Conservation (phyloP, 75 land plant species). For the Selaginella moellendorffii region DNA sequence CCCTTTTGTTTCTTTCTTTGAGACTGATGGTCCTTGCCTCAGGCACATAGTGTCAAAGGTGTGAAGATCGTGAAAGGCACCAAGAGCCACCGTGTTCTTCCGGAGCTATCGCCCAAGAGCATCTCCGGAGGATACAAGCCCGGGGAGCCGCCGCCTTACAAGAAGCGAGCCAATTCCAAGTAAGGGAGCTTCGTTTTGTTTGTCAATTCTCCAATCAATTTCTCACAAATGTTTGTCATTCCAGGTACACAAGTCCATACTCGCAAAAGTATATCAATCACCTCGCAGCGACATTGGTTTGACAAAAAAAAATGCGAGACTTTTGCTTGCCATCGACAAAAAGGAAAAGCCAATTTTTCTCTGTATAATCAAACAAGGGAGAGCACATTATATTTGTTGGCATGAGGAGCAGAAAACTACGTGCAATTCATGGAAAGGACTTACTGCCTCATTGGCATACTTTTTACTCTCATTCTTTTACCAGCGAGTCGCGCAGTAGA, state of each 20-base stretch:
- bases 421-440: too few relatives aligned
- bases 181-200: conserved; percentile 2
- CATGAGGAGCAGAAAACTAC: too few relatives aligned
- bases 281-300: not conserved
- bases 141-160: conserved; percentile 32
- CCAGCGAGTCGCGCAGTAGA: too few relatives aligned
- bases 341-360: too few relatives aligned
- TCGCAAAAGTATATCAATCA: conserved; percentile 13
- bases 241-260: conserved; percentile 17
- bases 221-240: not conserved
- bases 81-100: conserved; percentile 25
- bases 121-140: conserved; percentile 18
- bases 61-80: conserved; percentile 22
- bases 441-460: too few relatives aligned
- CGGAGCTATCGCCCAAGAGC: conserved; percentile 25
- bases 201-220: not conserved
- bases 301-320: too few relatives aligned
- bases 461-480: too few relatives aligned
- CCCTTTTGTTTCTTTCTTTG: not conserved
- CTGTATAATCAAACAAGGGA: too few relatives aligned
- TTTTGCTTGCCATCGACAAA: too few relatives aligned
- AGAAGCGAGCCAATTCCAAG: conserved; percentile 29
- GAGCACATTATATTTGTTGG: too few relatives aligned
- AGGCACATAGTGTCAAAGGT: conserved; percentile 17
- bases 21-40: too few relatives aligned